Base-by-base conservation (phyloP, 768 basidiomycete species). In the Nidularia sp. region DNA sequence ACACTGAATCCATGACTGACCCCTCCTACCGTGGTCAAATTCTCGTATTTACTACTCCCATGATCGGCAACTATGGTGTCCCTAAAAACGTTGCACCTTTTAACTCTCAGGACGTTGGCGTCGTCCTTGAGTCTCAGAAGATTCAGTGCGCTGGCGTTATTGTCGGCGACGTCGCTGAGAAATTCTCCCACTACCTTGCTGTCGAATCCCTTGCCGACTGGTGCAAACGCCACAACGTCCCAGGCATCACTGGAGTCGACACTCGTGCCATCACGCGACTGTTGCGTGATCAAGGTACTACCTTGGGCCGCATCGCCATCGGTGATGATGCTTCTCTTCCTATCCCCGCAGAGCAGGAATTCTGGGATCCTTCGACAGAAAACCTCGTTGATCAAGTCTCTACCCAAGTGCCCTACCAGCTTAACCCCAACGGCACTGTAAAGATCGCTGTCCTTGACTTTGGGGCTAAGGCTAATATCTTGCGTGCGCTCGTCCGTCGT, bases 1-100 rank as follows among this genome's bases (percentile, higher is more conserved):
- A 99, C 68, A 98, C 96, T 45, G 97, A 99, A 72, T 97, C 93
- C 6, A 98, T 99, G 97, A 99, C 97, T 35, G 97, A 99, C 68
- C 97, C 97, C 5, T 98, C 97, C 6, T 98, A 99, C 70, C 90
- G 93, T 34, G 89, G 93, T 48, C 97, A 99, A 70, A 96, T 99
- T 64, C 83, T 99, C 57, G 97, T 99, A 52, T 99, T 99, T 75
- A 99, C 97, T 43, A 89, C 95, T 0, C 97, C 97, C 7, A 83
- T 99, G 70, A 97, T 99, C 58, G 97, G 97, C 39, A 99, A 99
- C 70, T 99, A 99, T 63, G 97, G 97, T 50, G 93, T 99, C 6
- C 97, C 97, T 5, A 61, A 65, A 34, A 98, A 99, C 69, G 75
- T 73, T 12, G 76, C 88, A 1, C 85, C 90, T 4, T 70, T 78